Evolutionary conservation across 805 yeast genomes (phyloP), one percentile per base, ranked within the genome.

Genomic region (Hanseniaspora clermontiae): DNA sequence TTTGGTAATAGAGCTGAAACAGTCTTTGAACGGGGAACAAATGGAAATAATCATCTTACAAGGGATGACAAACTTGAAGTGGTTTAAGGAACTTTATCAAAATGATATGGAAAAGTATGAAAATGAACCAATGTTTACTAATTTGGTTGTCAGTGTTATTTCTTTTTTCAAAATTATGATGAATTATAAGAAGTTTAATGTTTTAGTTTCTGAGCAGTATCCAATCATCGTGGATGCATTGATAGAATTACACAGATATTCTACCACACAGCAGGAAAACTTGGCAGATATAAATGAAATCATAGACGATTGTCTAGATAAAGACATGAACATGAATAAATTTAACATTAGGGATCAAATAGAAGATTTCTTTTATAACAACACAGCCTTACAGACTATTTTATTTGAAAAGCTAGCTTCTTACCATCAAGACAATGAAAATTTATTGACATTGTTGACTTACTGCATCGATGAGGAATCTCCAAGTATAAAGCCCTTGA

Each of bases 1-100:
- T 0, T 58, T 76, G 10, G 59, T 69, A 7, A 59, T 69, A 1
- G 43, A 65, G 10, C 40, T 60, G 7, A 55, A 56, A 14, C 42
- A 51, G 2, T 53, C 61, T 9, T 46, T 46, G 12, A 48, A 46
- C 19, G 32, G 14, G 1, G 34, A 40, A 2, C 43, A 47, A 36
- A 42, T 24, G 5, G 49, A 55, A 37, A 9, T 31, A 2, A 27
- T 42, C n/a, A n/a, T 40, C 29, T 19, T 53, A 0, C 49, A 55
- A 36, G 20, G 57, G 5, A n/a, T 24, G 2, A 4, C 20, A 12
- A 51, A 63, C 31, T 39, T 63, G 14, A 57, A 62, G 8, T 49
- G 64, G 1, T 53, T 64, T 9, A n/a, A 64, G 20, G 31, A 49
- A 1, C 45, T 43, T 14, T 59, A 58, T 37, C 45, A 42, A 24